Evolutionary conservation across 805 yeast species (phyloP), one percentile per base, ranked within the genome.

Genomic region (Wickerhamiella lipophila): DNA sequence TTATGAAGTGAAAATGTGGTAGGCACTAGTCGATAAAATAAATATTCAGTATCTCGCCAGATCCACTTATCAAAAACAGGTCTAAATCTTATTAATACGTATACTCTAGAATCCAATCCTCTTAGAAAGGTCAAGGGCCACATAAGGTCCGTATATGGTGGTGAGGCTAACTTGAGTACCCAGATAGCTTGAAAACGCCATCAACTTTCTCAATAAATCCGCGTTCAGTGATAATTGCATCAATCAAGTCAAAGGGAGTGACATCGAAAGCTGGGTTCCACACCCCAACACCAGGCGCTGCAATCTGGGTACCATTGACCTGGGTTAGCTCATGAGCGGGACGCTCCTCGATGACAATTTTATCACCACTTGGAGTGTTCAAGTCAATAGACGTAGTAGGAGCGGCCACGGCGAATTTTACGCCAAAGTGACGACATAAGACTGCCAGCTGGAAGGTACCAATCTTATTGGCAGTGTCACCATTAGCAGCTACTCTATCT

Each of bases 181-280:
- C 19, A 3, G 12, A 5, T n/a, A 49, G 42, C 18, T 49, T 48
- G 32, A 49, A 49, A 15, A 9, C 13, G 18, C 51, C 51, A 16
- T 44, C 19, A n/a, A 26, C 25, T 35, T 83, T 83, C 29, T 66
- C 65, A 18, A 74, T 70, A 1, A 71, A 78, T 2, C 76, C 75
- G 49, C 77, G 75, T 65, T 89, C 97, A 0, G 96, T 89, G 30
- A 89, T 85, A 52, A 92, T 86, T 51, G 86, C 83, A 60, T 87
- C 96, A 49, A 89, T 87, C 34, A 81, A 67, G 41, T 72, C 73
- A 58, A 80, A 79, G 0, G 95, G 95, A 2, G 97, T 86, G 13
- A 92, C 86, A 60, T 89, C 98, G 59, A 89, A 89, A 0, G 96
- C 82, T 0, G 98, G 98, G 59, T 92, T 92, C 96, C 96, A 89